These are phyloP conservation scores for Coriaria nepalensis DNA, from an alignment of 306 rosid species.

Conservation along the genomic window DNA sequence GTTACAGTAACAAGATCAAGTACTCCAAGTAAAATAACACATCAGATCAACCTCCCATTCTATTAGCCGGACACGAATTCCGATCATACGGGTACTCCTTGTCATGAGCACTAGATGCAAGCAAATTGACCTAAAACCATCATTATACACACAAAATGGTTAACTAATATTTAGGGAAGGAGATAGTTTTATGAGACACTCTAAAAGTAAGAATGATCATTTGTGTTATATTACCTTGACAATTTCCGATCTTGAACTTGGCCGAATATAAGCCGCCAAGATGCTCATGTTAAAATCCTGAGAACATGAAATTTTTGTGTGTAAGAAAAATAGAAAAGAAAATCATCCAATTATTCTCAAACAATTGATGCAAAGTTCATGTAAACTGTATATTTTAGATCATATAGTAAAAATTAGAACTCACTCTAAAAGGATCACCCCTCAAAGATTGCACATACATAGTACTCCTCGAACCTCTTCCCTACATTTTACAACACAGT, in stretches of 20 bases:
- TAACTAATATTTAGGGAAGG: background rate
- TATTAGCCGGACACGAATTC: slow-evolving; percentile 26
- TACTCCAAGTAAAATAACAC: no score
- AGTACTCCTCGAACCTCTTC: slow-evolving; percentile 43
- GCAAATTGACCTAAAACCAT: slow-evolving; percentile 40
- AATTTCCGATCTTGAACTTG: slow-evolving; percentile 64
- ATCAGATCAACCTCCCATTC: slow-evolving; percentile 49
- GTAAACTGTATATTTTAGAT: no score
- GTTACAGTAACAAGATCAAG: no score
- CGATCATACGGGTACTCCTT: slow-evolving; percentile 23
- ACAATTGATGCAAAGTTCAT: no score
- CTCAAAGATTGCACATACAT: slow-evolving; percentile 86
- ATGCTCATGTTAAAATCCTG: slow-evolving; percentile 85
- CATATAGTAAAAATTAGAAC: slow-evolving; percentile 13
- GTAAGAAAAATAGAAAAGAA: background rate
- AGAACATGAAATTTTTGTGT: background rate
- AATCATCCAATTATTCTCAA: no score
- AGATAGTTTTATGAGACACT: slow-evolving; percentile 9
- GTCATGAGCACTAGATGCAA: slow-evolving; percentile 34
- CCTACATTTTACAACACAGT: slow-evolving; percentile 30
- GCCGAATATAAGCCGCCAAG: slow-evolving; percentile 65
- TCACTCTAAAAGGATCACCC: slow-evolving; percentile 81
- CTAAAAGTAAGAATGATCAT: slow-evolving; percentile 3
- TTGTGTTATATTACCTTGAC: no score
- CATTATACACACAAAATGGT: background rate